Evolutionary conservation across 2,329 filamentous ascomycete species (phyloP), one percentile per base, ranked within the genome.

Genomic region (Didymella pinodella): DNA sequence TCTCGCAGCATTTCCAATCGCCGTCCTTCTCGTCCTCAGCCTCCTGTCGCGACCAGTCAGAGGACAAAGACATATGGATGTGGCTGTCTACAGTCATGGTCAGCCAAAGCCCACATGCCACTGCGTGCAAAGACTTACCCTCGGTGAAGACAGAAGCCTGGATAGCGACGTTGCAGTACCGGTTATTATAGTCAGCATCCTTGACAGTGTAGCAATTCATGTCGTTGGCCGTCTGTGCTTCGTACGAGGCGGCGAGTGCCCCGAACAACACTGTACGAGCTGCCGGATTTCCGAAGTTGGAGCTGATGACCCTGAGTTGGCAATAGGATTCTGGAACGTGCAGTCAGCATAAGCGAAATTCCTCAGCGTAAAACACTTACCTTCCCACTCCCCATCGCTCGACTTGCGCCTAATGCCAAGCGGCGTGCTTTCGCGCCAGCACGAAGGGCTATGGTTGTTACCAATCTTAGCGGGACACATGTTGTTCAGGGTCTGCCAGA

Each of bases 171-270:
- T 57, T 34, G 43, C 54, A 57, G 28, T 43, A 52, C 2, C 48
- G 48, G 20, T 48, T 18, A 4, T 22, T 29, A 2, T 20, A 26
- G 2, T 18, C 34, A 3, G 8, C 1, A 20, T 51, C 43, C 6
- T 43, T 28, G 14, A 16, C 48, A n/a, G 10, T 34, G 43, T 14
- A 57, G n/a, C 54, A 57, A 6, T 57, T 57, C 0, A 44, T 28
- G 11, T 32, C 32, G 11, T 43, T 26, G 5, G 22, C 22, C 0
- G 54, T 52, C 16, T 40, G 18, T 4, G 44, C 48, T 10, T 57
- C 48, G 7, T 48, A 52, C 0, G 44, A 28, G 7, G 41, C 54
- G 18, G 54, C 48, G 18, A 57, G 40, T 7, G 54, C 20, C 3
- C 54, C 54, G 11, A 57, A 44, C 7, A 57, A 18, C 2, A 48